Conservation (phyloP, 1,139 yeast species). For the Pichia sp. region DNA sequence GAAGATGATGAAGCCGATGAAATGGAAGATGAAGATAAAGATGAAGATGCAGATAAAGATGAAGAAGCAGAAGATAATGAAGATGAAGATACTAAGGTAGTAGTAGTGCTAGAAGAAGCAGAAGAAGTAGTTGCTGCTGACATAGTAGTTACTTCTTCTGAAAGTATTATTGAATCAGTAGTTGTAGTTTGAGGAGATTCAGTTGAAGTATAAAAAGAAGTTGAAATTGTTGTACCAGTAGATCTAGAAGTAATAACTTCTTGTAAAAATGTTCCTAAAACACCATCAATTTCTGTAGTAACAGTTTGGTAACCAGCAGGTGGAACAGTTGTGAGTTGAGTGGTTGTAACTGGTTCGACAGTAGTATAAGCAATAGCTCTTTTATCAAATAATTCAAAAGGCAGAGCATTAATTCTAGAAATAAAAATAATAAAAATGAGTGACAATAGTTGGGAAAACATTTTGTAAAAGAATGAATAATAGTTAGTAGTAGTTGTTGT, state of each 20-base stretch:
- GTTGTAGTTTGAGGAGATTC: constrained; percentile 1
- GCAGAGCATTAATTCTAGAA: constrained; percentile 32
- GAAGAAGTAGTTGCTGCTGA: background rate
- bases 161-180: constrained; percentile 1
- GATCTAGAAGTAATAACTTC: constrained; percentile 16
- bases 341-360: constrained; percentile 20
- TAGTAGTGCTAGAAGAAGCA: constrained; percentile 3
- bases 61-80: constrained; percentile 4
- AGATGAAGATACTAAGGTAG: constrained; percentile 8
- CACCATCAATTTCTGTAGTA: constrained; percentile 18
- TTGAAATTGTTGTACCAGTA: constrained; percentile 8
- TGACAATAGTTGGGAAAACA: constrained; percentile 9
- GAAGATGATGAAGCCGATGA: constrained; percentile 9
- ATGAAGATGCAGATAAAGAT: constrained; percentile 1
- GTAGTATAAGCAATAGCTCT: constrained; percentile 25
- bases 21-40: constrained; percentile 4
- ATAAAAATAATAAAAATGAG: constrained; percentile 6
- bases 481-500: no score
- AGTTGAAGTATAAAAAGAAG: constrained; percentile 12
- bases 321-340: constrained; percentile 14
- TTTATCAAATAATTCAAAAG: constrained; percentile 17
- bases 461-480: no score
- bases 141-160: background rate
- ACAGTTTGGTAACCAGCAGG: constrained; percentile 18
- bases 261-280: constrained; percentile 17